Conservation (phyloP, 441 rosid genomes). For the Lepidium campestre region DNA sequence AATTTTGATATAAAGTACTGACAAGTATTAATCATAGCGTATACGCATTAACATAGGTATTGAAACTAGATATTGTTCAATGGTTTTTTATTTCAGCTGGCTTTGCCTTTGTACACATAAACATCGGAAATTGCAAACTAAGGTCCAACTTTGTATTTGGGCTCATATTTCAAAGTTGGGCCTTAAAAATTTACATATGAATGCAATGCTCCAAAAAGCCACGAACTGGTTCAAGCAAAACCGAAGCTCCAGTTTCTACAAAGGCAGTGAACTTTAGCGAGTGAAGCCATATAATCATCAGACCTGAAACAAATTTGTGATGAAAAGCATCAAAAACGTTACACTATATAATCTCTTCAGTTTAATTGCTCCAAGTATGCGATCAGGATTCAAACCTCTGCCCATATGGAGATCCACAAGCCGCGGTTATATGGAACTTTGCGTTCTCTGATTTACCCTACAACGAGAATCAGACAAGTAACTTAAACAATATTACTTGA, state of each 20-base stretch:
- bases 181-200: not conserved
- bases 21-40: not conserved
- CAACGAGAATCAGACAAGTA: not conserved
- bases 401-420: slow-evolving; percentile 67
- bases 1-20: not conserved
- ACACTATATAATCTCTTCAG: not conserved
- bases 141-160: not conserved
- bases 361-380: not conserved
- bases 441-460: slow-evolving; percentile 73
- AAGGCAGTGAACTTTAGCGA: slow-evolving; percentile 68
- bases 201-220: not conserved
- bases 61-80: not conserved
- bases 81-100: too few species aligned
- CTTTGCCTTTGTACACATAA: not conserved
- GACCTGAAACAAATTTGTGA: slow-evolving; percentile 44
- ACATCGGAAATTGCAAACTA: not conserved
- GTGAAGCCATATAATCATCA: slow-evolving; percentile 74
- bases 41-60: slow-evolving; percentile 8
- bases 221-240: slow-evolving; percentile 5
- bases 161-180: not conserved
- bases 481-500: not conserved
- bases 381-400: slow-evolving; percentile 41
- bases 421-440: slow-evolving; percentile 53
- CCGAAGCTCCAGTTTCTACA: slow-evolving; percentile 57
- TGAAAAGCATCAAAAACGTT: not conserved